Base-by-base conservation (phyloP, 371 early-diverging fungal species). In the Circinella minor region DNA sequence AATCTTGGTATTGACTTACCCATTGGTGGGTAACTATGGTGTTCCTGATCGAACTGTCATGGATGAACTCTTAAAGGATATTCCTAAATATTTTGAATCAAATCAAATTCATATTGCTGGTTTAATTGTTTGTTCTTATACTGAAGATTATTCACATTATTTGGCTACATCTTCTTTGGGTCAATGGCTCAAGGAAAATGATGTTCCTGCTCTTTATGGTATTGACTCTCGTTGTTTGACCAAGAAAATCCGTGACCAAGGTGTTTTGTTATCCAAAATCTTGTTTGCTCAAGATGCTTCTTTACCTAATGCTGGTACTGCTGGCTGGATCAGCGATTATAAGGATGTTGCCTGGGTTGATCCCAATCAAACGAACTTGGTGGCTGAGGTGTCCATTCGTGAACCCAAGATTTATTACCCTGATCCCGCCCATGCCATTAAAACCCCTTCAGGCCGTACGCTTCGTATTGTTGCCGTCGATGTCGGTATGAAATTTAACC, bases 401-500 rank as follows among this genome's bases (percentile, higher is more conserved):
- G 83, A 86, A 70, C 89, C 94, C 66, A 89, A 85, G 71, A 71
- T 92, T 34, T 98, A 97, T 79, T 71, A 71, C 8, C 88, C 89
- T 15, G 91, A 88, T 34, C 88, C 89, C 11, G 77, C 82, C 48
- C 88, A 80, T 34, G 87, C 90, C 37, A 70, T 92, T 69, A 83
- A 86, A 71, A 88, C 89, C 10, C 81, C 90, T 34, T 86, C 88
- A 69, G 97, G 97, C 11, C 92, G 91, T 73, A 85, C 91, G 4
- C 79, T 96, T 66, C 91, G 94, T 61, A 87, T 98, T 49, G 73
- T 98, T 48, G 95, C 95, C 36, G 91, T 98, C 7, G 99, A 98
- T 81, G 95, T 98, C 27, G 99, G 99, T 73, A 96, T 98, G 95
- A 98, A 98, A 81, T 94, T 89, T 85, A 98, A 97, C 84, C 98